Conservation (phyloP, 1,284 basidiomycete genomes). For the Amylostereum chailletii region DNA sequence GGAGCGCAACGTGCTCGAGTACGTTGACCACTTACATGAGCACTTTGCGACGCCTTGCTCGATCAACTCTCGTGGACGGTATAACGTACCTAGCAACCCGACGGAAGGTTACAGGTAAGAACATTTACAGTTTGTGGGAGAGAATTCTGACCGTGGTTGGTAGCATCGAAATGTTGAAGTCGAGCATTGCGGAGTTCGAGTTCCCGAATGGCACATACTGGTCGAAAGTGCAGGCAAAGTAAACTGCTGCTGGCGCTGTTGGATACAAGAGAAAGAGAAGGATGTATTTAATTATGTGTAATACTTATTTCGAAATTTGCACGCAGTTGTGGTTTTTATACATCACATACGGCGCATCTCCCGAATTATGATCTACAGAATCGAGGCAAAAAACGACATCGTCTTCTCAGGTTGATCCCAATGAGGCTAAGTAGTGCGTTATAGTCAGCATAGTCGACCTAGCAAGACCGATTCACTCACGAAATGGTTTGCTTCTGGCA, state of each 20-base stretch:
- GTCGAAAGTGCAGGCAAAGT: conserved; percentile 21
- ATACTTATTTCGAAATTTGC: not conserved
- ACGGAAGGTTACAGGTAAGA: conserved; percentile 67
- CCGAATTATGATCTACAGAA: conserved; percentile 1
- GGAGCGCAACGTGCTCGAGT: conserved; percentile 90
- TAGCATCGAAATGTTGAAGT: conserved; percentile 71
- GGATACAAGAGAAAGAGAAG: not conserved
- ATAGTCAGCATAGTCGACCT: not conserved
- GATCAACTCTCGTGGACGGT: conserved; percentile 80
- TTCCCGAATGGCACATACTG: conserved; percentile 74
- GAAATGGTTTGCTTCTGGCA: conserved; percentile 17
- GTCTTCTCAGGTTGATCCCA: conserved; percentile 15
- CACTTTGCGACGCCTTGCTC: conserved; percentile 87
- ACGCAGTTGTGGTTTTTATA: not conserved
- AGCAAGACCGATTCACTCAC: conserved; percentile 10
- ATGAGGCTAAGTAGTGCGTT: conserved; percentile 8
- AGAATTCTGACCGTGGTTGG: not conserved
- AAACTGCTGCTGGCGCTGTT: not conserved
- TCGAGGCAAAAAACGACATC: conserved; percentile 7
- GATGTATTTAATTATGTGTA: not conserved
- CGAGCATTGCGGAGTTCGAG: conserved; percentile 66
- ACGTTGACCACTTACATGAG: conserved; percentile 86
- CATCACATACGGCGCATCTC: not conserved
- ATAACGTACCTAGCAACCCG: conserved; percentile 68
- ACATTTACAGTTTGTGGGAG: not conserved